phyloP scores from a whole-genome alignment of 345 rosid species.

The Linum tenue region DNA sequence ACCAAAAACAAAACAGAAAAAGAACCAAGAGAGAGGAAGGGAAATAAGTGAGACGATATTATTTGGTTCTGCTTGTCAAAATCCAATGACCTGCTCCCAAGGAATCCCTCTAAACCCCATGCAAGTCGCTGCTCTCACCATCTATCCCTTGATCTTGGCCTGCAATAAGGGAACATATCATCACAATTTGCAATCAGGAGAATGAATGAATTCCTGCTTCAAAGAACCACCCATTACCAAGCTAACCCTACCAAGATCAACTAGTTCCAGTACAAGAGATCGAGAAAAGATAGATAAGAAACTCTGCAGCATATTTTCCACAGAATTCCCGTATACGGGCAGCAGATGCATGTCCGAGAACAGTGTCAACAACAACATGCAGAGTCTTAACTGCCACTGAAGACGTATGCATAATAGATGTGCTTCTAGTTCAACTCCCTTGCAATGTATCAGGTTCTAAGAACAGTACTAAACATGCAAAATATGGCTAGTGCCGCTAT shows the following conservation, averaged over 20 bases:
- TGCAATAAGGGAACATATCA: conserved; percentile 10
- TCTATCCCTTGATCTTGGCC: conserved; percentile 53
- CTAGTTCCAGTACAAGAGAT: background rate
- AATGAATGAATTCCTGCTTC: background rate
- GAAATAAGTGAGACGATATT: conserved; percentile 20
- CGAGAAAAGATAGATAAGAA: background rate
- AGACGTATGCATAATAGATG: too few species aligned
- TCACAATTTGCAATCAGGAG: too few species aligned
- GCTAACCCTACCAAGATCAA: background rate
- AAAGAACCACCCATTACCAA: background rate
- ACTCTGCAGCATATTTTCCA: background rate
- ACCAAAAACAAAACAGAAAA: conserved; percentile 14
- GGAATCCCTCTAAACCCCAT: conserved; percentile 19
- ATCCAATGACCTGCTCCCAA: conserved; percentile 12
- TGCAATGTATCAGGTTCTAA: too few species aligned
- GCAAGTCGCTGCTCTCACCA: conserved; percentile 36
- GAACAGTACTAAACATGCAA: background rate
- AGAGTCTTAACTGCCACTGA: too few species aligned
- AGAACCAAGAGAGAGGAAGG: conserved; percentile 1
- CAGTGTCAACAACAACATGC: too few species aligned
- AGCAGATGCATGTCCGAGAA: too few species aligned
- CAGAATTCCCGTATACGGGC: too few species aligned
- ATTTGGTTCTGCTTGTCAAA: conserved; percentile 28
- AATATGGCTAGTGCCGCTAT: background rate
- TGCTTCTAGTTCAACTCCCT: too few species aligned